These are phyloP conservation scores for Fraxinus floribunda DNA, from an alignment of 305 asterid species.

Conservation along the genomic window DNA sequence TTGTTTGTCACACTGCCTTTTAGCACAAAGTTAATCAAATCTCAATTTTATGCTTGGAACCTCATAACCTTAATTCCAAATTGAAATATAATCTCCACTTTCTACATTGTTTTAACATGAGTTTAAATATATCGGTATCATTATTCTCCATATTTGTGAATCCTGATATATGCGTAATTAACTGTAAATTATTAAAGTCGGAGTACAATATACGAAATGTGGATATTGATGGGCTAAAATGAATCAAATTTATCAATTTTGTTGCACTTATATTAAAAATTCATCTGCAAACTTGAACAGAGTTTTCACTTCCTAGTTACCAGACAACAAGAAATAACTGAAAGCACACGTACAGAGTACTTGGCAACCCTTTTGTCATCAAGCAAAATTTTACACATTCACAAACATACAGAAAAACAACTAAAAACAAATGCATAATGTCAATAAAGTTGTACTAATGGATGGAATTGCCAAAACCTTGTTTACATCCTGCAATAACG, in stretches of 20 bases:
- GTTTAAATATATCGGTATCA: neutral
- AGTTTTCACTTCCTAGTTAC: slow-evolving; percentile 11
- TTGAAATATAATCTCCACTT: neutral
- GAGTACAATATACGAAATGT: neutral
- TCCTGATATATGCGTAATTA: neutral
- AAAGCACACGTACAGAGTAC: neutral
- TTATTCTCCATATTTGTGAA: neutral
- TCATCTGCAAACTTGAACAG: neutral
- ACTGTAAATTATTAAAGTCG: neutral
- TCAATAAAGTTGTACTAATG: neutral
- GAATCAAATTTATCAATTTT: neutral
- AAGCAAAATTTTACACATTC: neutral
- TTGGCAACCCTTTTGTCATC: neutral
- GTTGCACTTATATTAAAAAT: neutral
- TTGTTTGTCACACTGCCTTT: neutral
- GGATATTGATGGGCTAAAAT: neutral
- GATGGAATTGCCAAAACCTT: slow-evolving; percentile 31
- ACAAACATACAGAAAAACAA: neutral
- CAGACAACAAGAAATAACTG: slow-evolving; percentile 17
- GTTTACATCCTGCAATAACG: slow-evolving; percentile 42
- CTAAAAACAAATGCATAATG: neutral
- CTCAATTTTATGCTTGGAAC: neutral
- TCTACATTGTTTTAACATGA: neutral
- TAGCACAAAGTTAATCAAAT: neutral
- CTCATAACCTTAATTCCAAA: neutral